phyloP scores from a whole-genome alignment of 257 asterid species.

The Petunia secreta region DNA sequence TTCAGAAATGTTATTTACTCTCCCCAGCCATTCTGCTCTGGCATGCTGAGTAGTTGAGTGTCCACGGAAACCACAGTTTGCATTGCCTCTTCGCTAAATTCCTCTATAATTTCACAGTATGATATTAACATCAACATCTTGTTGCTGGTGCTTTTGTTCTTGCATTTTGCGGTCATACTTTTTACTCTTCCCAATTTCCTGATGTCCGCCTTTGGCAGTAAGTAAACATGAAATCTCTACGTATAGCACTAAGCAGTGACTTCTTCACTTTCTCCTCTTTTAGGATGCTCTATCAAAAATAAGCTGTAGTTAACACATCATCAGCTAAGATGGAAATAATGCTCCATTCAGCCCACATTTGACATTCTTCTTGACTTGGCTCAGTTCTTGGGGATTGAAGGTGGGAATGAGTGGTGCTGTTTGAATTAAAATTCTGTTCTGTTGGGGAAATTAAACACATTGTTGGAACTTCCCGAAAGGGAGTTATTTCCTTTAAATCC shows the following conservation, averaged over 20 bases:
- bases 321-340: slow-evolving; percentile 11
- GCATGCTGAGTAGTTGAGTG: not conserved
- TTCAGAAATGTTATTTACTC: not conserved
- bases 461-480: not conserved
- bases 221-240: not conserved
- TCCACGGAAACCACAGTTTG: too few species aligned
- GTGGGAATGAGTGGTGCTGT: not conserved
- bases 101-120: too few species aligned
- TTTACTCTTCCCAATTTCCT: not conserved
- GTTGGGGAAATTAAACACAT: not conserved
- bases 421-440: not conserved
- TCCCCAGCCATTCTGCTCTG: not conserved
- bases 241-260: not conserved
- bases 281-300: not conserved
- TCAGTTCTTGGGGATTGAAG: not conserved
- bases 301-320: slow-evolving; percentile 13
- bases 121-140: too few species aligned
- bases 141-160: not conserved
- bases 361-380: slow-evolving; percentile 1
- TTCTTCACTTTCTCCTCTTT: not conserved
- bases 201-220: not conserved
- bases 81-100: too few species aligned
- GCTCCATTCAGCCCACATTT: not conserved
- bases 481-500: not conserved
- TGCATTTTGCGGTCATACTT: not conserved